Conservation (phyloP, 2,329 filamentous ascomycete species). For the Penicillium sp. region DNA sequence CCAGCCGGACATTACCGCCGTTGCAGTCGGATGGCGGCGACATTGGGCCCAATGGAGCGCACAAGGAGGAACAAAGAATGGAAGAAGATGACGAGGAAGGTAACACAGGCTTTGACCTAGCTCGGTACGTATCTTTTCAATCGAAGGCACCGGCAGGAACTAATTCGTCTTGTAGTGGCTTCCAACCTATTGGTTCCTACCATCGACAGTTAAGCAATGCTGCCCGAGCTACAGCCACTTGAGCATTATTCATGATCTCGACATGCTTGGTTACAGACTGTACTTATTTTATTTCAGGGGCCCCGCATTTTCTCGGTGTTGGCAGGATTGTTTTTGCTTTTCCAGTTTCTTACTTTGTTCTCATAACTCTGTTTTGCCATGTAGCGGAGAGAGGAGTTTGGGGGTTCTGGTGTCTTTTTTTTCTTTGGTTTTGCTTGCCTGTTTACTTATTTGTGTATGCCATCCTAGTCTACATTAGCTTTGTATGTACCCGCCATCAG, state of each 20-base stretch:
- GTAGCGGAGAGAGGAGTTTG: conserved; percentile 13
- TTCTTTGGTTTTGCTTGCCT: conserved; percentile 1
- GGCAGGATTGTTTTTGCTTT: not conserved
- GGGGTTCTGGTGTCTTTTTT: not conserved
- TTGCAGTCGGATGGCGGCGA: conserved; percentile 31
- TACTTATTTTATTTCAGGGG: conserved; percentile 3
- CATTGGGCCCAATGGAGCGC: conserved; percentile 14
- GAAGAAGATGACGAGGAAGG: conserved; percentile 40
- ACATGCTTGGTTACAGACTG: conserved; percentile 12
- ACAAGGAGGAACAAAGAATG: conserved; percentile 14
- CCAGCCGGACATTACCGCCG: conserved; percentile 28
- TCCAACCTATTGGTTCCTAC: conserved; percentile 47
- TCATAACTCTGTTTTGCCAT: conserved; percentile 5
- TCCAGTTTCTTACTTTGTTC: not conserved
- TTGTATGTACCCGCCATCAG: conserved; percentile 17
- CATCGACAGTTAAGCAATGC: conserved; percentile 42
- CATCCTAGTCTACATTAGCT: conserved; percentile 8
- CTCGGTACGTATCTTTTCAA: conserved; percentile 34
- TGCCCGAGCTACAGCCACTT: conserved; percentile 34
- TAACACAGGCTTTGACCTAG: conserved; percentile 43
- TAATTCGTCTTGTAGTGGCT: conserved; percentile 34
- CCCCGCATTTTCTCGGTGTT: conserved; percentile 21
- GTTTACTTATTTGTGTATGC: conserved; percentile 2
- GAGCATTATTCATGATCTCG: conserved; percentile 9
- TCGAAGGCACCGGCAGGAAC: not conserved